A percentile compares a stretch with the other conserved stretches of the same genome.
phyloP scores from a whole-genome alignment of 257 asterid genomes.

The Prunella vulgaris region DNA sequence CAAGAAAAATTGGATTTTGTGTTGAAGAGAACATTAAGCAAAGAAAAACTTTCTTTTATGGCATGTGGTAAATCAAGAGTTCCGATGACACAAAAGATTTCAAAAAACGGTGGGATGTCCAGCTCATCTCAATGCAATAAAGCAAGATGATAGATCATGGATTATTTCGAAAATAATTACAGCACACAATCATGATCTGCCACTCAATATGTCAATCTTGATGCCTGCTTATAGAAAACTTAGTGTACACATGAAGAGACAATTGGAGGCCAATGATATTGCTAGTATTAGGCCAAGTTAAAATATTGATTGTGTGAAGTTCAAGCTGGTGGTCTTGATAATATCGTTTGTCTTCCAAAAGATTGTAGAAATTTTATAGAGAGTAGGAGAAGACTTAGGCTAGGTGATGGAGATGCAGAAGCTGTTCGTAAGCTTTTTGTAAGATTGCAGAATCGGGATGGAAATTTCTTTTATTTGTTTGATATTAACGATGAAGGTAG shows the following conservation, averaged over 20 bases:
- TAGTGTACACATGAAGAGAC: background rate
- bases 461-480: background rate
- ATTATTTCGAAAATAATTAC: background rate
- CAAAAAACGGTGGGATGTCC: background rate
- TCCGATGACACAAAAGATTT: background rate
- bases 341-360: background rate
- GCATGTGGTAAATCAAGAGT: too few species aligned
- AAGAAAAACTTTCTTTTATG: too few species aligned
- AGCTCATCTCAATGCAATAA: background rate
- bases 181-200: background rate
- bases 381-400: background rate
- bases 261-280: background rate
- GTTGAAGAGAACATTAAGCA: too few species aligned
- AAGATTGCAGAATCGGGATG: background rate
- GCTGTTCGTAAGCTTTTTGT: background rate
- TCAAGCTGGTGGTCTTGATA: background rate
- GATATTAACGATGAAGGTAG: background rate
- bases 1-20: too few species aligned
- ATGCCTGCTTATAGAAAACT: background rate
- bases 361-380: background rate
- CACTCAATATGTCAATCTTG: background rate
- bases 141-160: background rate
- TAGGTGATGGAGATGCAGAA: background rate
- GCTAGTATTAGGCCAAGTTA: background rate
- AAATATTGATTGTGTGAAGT: background rate